Evolutionary conservation across 495 filamentous ascomycete species (phyloP), one percentile per base, ranked within the genome.

Genomic region (Copromyces sp.): DNA sequence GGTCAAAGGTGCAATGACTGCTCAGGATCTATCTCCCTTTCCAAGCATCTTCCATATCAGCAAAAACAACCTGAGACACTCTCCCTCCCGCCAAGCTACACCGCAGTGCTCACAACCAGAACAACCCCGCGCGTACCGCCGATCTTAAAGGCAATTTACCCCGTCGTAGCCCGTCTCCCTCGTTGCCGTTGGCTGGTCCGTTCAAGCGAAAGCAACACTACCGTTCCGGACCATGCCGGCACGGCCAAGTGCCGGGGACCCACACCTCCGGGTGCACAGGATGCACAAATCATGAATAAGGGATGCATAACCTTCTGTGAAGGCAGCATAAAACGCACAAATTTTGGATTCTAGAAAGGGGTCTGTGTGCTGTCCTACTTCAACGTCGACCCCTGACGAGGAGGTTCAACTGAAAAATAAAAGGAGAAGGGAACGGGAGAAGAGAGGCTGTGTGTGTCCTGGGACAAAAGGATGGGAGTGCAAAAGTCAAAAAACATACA

Each of bases 401-500:
- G 35, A 37, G 5, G 35, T 37, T 5, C 35, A 37, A 37, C 35
- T 4, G 35, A 37, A 37, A 37, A 37, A 4, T 37, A 4, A 37
- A 37, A 37, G 4, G 4, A 4, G 4, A 37, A 37, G 4, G 35
- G 35, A 37, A 4, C 2, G 4, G 2, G 35, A 4, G 35, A 37
- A 37, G 35, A 4, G 35, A 37, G 35, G 4, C 2, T 3, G 4
- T 2, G 2, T 2, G 2, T 37, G 4, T 37, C 35, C 35, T 4
- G 35, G 35, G 2, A 4, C 35, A 37, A 59, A 24, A 20, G 7
- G 4, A 59, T 24, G 9, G 20, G 9, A 47, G 3, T 9, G 24
- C 0, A 29, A 24, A 12, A 53, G 2, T 0, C 72, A 70, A 69
- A 73, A 70, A 73, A 76, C 71, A 76, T 77, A 74, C 76, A 77